These are phyloP conservation scores for Hevea brasiliensis DNA, from an alignment of 345 rosid species.

Conservation along the genomic window DNA sequence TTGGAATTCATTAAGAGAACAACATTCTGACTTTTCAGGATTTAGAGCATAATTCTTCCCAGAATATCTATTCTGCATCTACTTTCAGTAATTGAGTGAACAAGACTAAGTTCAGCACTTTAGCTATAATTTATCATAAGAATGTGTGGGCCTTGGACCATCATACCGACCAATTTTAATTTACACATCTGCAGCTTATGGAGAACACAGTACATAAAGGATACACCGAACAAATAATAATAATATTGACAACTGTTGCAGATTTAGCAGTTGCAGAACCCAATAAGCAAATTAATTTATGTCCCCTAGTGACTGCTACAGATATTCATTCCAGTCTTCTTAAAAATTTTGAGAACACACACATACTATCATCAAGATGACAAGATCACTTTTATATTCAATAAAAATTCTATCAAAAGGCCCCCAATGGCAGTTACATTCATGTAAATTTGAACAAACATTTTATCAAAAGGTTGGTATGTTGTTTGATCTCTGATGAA, in stretches of 20 bases:
- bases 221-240: not conserved
- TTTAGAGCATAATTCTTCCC: not conserved
- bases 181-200: not conserved
- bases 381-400: not conserved
- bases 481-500: too few relatives aligned
- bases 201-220: not conserved
- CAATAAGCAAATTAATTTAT: not conserved
- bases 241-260: not conserved
- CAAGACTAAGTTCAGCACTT: not conserved
- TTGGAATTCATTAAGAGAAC: not conserved
- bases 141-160: not conserved
- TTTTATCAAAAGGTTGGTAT: too few relatives aligned
- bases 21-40: not conserved
- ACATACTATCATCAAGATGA: not conserved
- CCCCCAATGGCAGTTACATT: too few relatives aligned
- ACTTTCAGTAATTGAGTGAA: not conserved
- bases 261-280: not conserved
- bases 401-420: too few relatives aligned
- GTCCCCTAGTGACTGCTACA: too few relatives aligned
- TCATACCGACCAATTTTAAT: not conserved
- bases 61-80: not conserved
- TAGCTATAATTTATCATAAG: not conserved
- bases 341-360: not conserved
- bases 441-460: too few relatives aligned
- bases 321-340: too few relatives aligned